phyloP scores from a whole-genome alignment of 139 green algal genomes.

The Chlorella ohadii region DNA sequence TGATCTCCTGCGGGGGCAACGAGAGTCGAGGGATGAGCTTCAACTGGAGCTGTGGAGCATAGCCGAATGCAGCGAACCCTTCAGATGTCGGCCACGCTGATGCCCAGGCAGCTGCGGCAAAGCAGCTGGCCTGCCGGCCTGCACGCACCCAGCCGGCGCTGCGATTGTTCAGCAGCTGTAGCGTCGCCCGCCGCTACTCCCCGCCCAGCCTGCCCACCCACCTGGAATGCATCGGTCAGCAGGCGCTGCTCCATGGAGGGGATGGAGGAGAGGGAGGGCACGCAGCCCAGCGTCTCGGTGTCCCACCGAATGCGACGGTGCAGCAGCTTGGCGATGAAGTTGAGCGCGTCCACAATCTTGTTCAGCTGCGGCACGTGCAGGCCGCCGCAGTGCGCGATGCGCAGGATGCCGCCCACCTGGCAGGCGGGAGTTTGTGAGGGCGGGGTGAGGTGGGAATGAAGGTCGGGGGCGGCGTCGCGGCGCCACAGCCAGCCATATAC shows the following conservation, averaged over 20 bases:
- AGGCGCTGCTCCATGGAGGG: slow-evolving; percentile 65
- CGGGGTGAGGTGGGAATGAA: no score
- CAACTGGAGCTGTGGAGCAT: no score
- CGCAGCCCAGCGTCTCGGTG: slow-evolving; percentile 81
- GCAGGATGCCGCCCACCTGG: slow-evolving; percentile 48
- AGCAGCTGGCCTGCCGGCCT: no score
- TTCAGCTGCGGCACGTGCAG: slow-evolving; percentile 65
- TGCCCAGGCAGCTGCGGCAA: background rate
- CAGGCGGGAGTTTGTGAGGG: background rate
- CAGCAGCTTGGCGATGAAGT: slow-evolving; percentile 66
- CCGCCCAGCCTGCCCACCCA: no score
- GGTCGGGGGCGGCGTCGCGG: no score
- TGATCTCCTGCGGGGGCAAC: slow-evolving; percentile 49
- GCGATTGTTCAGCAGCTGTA: no score
- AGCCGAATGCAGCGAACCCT: no score
- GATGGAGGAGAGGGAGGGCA: slow-evolving; percentile 73
- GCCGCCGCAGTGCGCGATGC: slow-evolving; percentile 83
- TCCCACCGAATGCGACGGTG: slow-evolving; percentile 68
- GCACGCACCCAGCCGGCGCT: no score
- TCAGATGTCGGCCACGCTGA: background rate
- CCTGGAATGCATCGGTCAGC: slow-evolving; percentile 53
- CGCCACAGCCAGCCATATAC: no score
- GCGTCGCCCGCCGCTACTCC: no score
- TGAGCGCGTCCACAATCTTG: slow-evolving; percentile 64
- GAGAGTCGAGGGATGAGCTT: no score